These are phyloP conservation scores for barley (Hordeum vulgare) DNA, from an alignment of 176 grass and related monocot genomes.

Conservation along the genomic window MorexV3_pseudomolecules_assembly NC_058519.1:150708893-150709392, in stretches of 20 bases:
- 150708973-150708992: not conserved
- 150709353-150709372: slow-evolving; percentile 20
- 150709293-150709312: not conserved
- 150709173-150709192: not conserved
- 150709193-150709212: no score
- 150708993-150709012: not conserved
- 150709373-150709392: slow-evolving; percentile 28
- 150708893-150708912: not conserved
- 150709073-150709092: no score
- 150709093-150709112: no score
- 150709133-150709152: no score
- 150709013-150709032: not conserved
- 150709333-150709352: slow-evolving; percentile 24
- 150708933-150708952: not conserved
- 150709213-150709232: not conserved
- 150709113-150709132: no score
- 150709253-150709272: no score
- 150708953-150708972: slow-evolving; percentile 15
- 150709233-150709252: no score
- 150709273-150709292: not conserved
- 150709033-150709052: not conserved
- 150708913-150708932: not conserved
- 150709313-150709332: slow-evolving; percentile 13
- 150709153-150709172: no score
- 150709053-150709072: no score